Evolutionary conservation across 2,329 filamentous ascomycete genomes (phyloP), one percentile per base, ranked within the genome.

Genomic region (Alternaria tenuissima): DNA sequence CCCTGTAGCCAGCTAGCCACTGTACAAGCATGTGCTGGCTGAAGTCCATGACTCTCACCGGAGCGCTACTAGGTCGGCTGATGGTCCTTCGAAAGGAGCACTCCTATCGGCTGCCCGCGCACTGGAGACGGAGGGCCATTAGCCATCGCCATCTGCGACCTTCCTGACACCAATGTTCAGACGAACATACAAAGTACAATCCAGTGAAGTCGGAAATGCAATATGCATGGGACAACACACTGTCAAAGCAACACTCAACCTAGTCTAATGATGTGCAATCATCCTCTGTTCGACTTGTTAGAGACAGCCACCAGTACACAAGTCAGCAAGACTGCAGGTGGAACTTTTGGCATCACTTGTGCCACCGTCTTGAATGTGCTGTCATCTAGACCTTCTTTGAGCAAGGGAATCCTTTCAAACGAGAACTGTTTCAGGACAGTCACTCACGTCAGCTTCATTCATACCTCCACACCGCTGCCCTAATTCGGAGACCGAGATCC

Each of bases 381-480:
- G 30, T 20, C 30, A 49, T 36, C 20, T 14, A 36, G 18, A 16
- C 32, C 20, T 22, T 48, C 22, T 14, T 44, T 49, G 30, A 22
- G 18, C 46, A 49, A 34, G 46, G 46, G 20, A 36, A 26, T 22
- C 30, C 46, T 36, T 38, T 49, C 20, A n/a, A 11, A 12, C 16
- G 14, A 49, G 14, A 11, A 20, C 20, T 49, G 20, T 38, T 49
- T 24, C 16, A 20, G 22, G 30, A 34, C 46, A 48, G 20, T 49
- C 22, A 49, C 16, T 38, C 46, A 36, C 32, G 46, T 49, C 46
- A 49, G 46, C 46, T 49, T 49, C 46, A 49, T 48, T 49, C 30
- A 36, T 38, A 12, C 14, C 20, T 36, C 46, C 14, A 49, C 32
- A 36, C 32, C 46, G 22, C 30, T 22, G 30, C 18, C 46, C 32